Evolutionary conservation across 139 green algal genomes (phyloP).

Genomic region (Tetradesmus lagerheimii): DNA sequence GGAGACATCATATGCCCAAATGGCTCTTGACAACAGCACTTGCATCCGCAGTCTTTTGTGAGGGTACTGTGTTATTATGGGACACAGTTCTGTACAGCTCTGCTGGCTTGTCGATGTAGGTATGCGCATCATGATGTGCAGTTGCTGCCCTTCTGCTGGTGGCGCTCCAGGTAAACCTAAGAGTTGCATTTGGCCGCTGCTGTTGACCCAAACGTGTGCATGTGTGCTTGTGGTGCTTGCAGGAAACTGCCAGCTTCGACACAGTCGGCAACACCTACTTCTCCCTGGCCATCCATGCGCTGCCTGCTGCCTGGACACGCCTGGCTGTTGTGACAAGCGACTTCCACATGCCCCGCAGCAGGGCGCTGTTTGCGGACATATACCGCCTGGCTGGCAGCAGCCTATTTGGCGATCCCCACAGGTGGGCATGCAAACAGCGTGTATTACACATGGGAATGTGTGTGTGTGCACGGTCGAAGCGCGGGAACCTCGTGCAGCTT

Average conservation of each 20-base stretch:
- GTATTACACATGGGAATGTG: not conserved
- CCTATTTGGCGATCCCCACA: slow-evolving; percentile 47
- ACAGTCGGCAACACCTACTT: slow-evolving; percentile 92
- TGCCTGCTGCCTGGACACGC: slow-evolving; percentile 80
- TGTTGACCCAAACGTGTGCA: not conserved
- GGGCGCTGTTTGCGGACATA: slow-evolving; percentile 73
- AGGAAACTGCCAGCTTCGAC: slow-evolving; percentile 85
- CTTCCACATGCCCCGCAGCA: slow-evolving; percentile 88
- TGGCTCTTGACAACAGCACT: no score
- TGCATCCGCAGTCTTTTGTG: no score
- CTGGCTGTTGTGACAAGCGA: slow-evolving; percentile 69
- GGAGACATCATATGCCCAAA: no score
- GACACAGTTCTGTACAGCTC: no score
- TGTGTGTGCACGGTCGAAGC: not conserved
- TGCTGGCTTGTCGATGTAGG: no score
- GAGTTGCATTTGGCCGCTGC: no score
- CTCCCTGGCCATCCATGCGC: slow-evolving; percentile 78
- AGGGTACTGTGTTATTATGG: no score
- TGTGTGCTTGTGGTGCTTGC: slow-evolving; percentile 52
- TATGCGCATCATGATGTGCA: no score
- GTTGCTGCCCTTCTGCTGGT: no score
- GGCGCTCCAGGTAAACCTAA: no score
- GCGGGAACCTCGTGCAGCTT: no score
- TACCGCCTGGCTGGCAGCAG: slow-evolving; percentile 61
- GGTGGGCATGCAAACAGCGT: no score